Conservation (phyloP, 352 stramenopile genomes). For the Phytophthora hybrid region DNA sequence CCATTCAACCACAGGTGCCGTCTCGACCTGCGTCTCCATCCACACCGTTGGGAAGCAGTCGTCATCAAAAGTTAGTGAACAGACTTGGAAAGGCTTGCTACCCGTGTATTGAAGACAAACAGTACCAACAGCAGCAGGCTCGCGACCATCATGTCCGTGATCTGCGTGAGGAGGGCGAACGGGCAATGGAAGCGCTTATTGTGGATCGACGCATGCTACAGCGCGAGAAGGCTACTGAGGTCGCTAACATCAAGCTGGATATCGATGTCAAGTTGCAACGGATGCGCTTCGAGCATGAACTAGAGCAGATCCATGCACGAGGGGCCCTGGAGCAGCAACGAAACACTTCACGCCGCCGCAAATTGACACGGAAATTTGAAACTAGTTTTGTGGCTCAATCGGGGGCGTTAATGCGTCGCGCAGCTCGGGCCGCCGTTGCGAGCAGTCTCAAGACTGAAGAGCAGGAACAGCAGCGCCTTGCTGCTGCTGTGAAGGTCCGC, state of each 20-base stretch:
- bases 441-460: slow-evolving; percentile 42
- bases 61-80: slow-evolving; percentile 65
- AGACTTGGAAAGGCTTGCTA: slow-evolving; percentile 51
- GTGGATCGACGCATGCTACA: slow-evolving; percentile 76
- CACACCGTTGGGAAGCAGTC: slow-evolving; percentile 45
- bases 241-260: slow-evolving; percentile 67
- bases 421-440: slow-evolving; percentile 55
- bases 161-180: slow-evolving; percentile 67
- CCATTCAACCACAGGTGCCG: slow-evolving; percentile 11
- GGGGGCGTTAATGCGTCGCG: slow-evolving; percentile 71
- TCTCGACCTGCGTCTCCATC: slow-evolving; percentile 8
- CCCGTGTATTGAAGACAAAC: slow-evolving; percentile 47
- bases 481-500: slow-evolving; percentile 33
- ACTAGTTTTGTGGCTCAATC: slow-evolving; percentile 62
- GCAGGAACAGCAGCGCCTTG: slow-evolving; percentile 41
- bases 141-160: slow-evolving; percentile 63
- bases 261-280: slow-evolving; percentile 78
- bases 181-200: slow-evolving; percentile 69
- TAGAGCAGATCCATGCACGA: slow-evolving; percentile 53
- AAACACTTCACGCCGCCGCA: slow-evolving; percentile 42
- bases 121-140: slow-evolving; percentile 49
- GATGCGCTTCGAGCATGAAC: slow-evolving; percentile 62
- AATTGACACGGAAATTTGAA: slow-evolving; percentile 66
- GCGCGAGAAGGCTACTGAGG: slow-evolving; percentile 61
- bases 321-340: slow-evolving; percentile 63